Base-by-base conservation (phyloP, 2,329 filamentous ascomycete species). In the Arthrobotrys conoides region DNA sequence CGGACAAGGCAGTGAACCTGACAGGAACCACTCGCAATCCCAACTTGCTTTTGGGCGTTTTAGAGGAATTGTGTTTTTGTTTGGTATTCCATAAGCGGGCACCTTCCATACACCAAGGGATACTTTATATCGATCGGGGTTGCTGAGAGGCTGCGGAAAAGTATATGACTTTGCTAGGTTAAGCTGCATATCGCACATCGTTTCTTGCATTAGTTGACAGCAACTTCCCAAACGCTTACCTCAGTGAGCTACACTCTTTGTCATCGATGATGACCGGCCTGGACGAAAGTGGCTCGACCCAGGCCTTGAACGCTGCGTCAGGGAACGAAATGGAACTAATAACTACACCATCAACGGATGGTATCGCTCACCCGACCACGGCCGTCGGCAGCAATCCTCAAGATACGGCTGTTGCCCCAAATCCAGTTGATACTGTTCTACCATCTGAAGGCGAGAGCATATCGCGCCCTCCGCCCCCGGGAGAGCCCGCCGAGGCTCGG, bases 181-280 rank as follows among this genome's bases (percentile, higher is more conserved):
- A 71, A 67, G 18, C 66, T 71, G 72, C 72, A 77, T 71, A 44
- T 44, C 57, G 55, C 49, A 61, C 67, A 71, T 71, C 67, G 30
- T 55, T 49, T 55, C 41, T 33, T 59, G 49, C 73, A 59, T 66
- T 71, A 38, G 20, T 41, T 38, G 59, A 66, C 66, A 59, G 27
- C 51, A 61, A 61, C 49, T 36, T n/a, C 16, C 55, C 41, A 64
- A 44, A 57, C 16, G 57, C 57, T 61, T 61, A 61, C 57, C 55
- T 27, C 12, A 61, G 57, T 44, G 33, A 18, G 53, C 33, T 41
- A 61, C 36, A 38, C 57, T 36, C 12, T 61, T 61, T 61, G 33
- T 71, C 66, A 51, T 61, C 51, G 27, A 77, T 59, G 61, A 77
- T 71, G 73, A 51, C 66, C 38, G 67, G 69, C 48, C 67, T 61